Conservation (phyloP, 208 protist species). For the Porcisia hertigi region DNA sequence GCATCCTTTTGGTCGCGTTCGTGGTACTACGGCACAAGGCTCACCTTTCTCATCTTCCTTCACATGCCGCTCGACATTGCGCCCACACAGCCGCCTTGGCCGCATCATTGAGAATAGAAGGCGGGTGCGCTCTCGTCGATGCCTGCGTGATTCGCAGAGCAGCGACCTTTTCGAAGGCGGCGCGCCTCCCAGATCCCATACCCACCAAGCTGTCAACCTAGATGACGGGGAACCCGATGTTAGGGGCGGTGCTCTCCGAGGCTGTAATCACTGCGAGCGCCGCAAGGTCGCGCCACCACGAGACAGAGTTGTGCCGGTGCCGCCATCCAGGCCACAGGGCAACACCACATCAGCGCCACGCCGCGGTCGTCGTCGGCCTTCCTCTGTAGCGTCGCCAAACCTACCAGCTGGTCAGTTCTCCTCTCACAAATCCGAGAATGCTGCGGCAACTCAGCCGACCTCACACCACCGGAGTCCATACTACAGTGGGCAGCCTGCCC, state of each 20-base stretch:
- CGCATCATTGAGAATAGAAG: background rate
- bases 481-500: too few relatives aligned
- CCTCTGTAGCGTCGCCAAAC: background rate
- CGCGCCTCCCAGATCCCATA: too few relatives aligned
- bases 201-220: background rate
- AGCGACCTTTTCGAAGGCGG: background rate
- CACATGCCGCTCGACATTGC: background rate
- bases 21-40: too few relatives aligned
- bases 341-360: background rate
- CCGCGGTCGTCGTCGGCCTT: background rate
- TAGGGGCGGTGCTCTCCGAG: background rate
- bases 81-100: background rate
- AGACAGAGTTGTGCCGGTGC: slow-evolving; percentile 1
- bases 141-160: background rate
- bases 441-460: background rate
- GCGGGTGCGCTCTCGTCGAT: background rate
- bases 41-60: too few relatives aligned
- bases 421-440: background rate
- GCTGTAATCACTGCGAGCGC: slow-evolving; percentile 12
- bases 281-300: slow-evolving; percentile 5
- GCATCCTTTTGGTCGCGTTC: too few relatives aligned
- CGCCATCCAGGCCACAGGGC: slow-evolving; percentile 1
- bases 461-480: background rate
- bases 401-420: background rate
- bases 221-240: background rate